A percentile compares a stretch with the other conserved stretches of the same genome.
phyloP scores from a whole-genome alignment of 2,329 filamentous ascomycete species.

The Neopestalotiopsis clavispora region DNA sequence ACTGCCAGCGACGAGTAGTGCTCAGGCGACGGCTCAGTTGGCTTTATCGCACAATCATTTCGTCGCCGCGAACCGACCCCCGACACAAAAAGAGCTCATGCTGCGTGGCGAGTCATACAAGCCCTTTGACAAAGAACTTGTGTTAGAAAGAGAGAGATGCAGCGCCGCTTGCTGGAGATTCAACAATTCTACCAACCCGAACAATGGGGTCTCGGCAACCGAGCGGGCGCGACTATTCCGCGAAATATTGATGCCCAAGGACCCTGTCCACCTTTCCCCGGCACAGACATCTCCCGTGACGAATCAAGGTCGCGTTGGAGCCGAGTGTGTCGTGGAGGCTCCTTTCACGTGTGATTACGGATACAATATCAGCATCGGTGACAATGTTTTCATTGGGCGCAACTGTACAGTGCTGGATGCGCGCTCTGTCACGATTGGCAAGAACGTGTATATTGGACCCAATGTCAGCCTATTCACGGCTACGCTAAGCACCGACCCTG shows the following conservation, averaged over 20 bases:
- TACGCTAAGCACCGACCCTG: constrained; percentile 73
- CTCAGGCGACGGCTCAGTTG: constrained; percentile 63
- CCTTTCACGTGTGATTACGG: constrained; percentile 95
- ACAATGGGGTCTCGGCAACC: constrained; percentile 69
- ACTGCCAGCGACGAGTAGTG: constrained; percentile 44
- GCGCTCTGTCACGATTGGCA: constrained; percentile 81
- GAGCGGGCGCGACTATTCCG: constrained; percentile 74
- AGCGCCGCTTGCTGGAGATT: constrained; percentile 81
- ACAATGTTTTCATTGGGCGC: constrained; percentile 81
- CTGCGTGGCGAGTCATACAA: constrained; percentile 78
- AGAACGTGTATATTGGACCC: constrained; percentile 77
- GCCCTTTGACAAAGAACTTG: constrained; percentile 77
- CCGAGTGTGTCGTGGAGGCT: constrained; percentile 78
- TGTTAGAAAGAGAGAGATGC: constrained; percentile 85
- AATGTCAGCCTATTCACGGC: constrained; percentile 87
- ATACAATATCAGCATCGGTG: constrained; percentile 89
- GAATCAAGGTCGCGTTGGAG: constrained; percentile 69
- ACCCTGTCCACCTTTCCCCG: constrained; percentile 61
- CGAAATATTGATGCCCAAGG: constrained; percentile 70
- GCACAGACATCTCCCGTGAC: constrained; percentile 56
- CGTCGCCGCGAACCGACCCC: constrained; percentile 39
- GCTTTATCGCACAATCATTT: constrained; percentile 62
- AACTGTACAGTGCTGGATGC: constrained; percentile 88
- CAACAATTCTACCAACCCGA: constrained; percentile 81
- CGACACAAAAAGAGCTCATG: constrained; percentile 91